Evolutionary conservation across 1,284 basidiomycete species (phyloP), one percentile per base, ranked within the genome.

Genomic region (Sutorius eximius): DNA sequence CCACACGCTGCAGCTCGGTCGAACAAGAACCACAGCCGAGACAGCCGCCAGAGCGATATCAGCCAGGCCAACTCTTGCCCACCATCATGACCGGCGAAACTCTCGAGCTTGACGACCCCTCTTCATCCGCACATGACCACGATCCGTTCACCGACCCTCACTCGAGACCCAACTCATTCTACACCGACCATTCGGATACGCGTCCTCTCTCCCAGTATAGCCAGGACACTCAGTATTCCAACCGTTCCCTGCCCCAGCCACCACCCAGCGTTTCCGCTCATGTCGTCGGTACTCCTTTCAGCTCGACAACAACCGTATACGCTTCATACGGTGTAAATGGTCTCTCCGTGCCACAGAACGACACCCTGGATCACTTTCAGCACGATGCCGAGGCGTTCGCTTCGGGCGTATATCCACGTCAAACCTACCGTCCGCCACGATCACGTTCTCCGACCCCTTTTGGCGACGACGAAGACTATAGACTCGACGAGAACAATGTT

Each of bases 361-460:
- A 33, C 16, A 56, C 63, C 12, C 48, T 78, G 11, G 78, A 81
- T 55, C 80, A 81, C 62, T 82, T 81, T 60, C 71, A 73, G 43
- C 76, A 82, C 45, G 85, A 87, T 59, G 71, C 80, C 1, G 86
- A 87, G 60, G 84, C 82, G 2, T 89, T 85, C 58, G 76, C 87
- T 13, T 85, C 86, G 0, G 85, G 83, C 7, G 75, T 77, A 52
- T 71, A 78, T 60, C 75, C 81, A 11, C 79, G 78, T n/a, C 69
- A 77, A 18, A 69, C 75, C 5, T 79, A 77, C 59, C 71, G 61
- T 11, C 71, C 75, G 15, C 76, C 83, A 33, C 81, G 85, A 48
- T 89, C 87, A 20, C 81, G 87, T 22, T 89, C 87, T 3, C 87
- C 87, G 0, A 89, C 87, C 2, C 86, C 87, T 10, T 82, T 83